A percentile compares a stretch with the other conserved stretches of the same genome.
Conservation (phyloP, 1,284 basidiomycete species). For the Malassezia pachydermatis region DNA sequence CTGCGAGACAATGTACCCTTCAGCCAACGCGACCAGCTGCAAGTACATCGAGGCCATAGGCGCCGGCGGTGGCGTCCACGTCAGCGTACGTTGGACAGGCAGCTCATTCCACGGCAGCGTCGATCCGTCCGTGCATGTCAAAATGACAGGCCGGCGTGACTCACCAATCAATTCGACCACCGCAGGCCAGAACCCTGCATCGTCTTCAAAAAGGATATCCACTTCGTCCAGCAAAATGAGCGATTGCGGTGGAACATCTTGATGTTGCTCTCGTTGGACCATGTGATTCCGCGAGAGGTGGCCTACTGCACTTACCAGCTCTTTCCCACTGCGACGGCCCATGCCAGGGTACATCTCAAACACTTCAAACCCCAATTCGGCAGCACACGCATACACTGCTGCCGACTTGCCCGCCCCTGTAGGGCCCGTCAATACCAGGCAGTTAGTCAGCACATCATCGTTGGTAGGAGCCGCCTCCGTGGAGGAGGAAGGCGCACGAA, state of each 20-base stretch:
- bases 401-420: conserved; percentile 40
- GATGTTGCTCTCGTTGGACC: conserved; percentile 17
- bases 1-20: conserved; percentile 61
- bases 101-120: conserved; percentile 22
- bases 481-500: conserved; percentile 5
- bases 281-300: conserved; percentile 73
- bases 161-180: conserved; percentile 34
- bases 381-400: conserved; percentile 41
- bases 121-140: conserved; percentile 35
- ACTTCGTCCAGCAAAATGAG: conserved; percentile 92
- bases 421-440: conserved; percentile 63
- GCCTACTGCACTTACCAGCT: conserved; percentile 70
- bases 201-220: conserved; percentile 82
- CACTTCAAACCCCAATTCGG: conserved; percentile 78
- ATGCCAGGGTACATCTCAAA: conserved; percentile 97
- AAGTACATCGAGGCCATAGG: conserved; percentile 54
- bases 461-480: neutral
- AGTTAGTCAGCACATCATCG: conserved; percentile 23
- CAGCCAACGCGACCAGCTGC: conserved; percentile 59
- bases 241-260: conserved; percentile 57
- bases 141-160: conserved; percentile 37
- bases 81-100: conserved; percentile 25
- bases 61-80: conserved; percentile 22
- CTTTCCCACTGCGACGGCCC: conserved; percentile 63
- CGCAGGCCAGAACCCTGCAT: conserved; percentile 80